A percentile compares a stretch with the other conserved stretches of the same genome.
These are phyloP conservation scores for Ophiostoma fasciatum DNA, from an alignment of 2,329 filamentous ascomycete species.

Conservation along the genomic window DNA sequence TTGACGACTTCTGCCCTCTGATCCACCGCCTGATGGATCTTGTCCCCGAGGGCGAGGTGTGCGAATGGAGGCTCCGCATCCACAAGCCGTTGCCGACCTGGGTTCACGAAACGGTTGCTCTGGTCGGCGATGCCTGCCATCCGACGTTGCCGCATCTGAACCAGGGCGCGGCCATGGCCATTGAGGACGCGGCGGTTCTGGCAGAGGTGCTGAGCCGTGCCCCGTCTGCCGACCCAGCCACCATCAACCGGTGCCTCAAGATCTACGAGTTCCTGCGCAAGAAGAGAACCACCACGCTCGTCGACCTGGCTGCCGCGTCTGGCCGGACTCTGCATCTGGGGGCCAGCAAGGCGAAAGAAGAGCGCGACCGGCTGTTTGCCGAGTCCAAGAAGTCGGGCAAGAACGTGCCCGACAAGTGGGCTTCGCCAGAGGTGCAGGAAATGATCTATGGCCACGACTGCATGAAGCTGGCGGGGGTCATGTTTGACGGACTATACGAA, in stretches of 20 bases:
- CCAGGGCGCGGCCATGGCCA: constrained; percentile 52
- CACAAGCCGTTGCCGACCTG: constrained; percentile 42
- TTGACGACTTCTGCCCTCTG: constrained; percentile 43
- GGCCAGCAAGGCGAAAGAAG: constrained; percentile 41
- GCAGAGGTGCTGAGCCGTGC: constrained; percentile 33
- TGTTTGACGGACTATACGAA: constrained; percentile 34
- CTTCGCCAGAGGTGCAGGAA: constrained; percentile 52
- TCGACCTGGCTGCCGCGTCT: constrained; percentile 37
- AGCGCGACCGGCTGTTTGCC: constrained; percentile 40
- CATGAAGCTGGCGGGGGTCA: constrained; percentile 35
- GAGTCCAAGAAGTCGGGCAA: constrained; percentile 29
- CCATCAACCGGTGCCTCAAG: constrained; percentile 32
- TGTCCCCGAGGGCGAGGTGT: constrained; percentile 46
- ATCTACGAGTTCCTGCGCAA: constrained; percentile 42
- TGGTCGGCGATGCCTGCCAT: constrained; percentile 52
- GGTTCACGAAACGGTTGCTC: constrained; percentile 38
- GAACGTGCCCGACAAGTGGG: constrained; percentile 52
- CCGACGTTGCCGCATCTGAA: constrained; percentile 52
- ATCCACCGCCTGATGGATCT: constrained; percentile 43
- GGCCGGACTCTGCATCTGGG: constrained; percentile 40
- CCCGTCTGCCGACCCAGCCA: constrained; percentile 13
- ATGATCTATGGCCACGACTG: constrained; percentile 52
- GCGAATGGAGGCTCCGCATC: constrained; percentile 48
- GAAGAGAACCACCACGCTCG: constrained; percentile 35
- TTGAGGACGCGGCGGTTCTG: constrained; percentile 49